Percentiles rank a stretch among this genome's conserved stretches.
phyloP scores from a whole-genome alignment of 2,329 filamentous ascomycete genomes.

The Diaporthe longicolla region DNA sequence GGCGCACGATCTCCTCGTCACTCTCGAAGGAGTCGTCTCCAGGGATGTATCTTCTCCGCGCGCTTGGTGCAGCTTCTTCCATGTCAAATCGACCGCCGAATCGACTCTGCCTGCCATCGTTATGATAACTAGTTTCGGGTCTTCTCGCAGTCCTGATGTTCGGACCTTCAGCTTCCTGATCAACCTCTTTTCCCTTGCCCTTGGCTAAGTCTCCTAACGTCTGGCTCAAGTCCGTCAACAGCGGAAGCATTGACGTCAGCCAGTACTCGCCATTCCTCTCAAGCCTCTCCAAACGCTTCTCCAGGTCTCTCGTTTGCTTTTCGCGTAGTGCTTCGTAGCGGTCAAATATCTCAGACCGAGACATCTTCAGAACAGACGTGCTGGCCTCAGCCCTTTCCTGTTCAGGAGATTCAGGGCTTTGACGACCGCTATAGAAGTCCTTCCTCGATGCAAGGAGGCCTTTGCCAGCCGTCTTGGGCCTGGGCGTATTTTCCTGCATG shows the following conservation, averaged over 20 bases:
- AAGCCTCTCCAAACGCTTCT: conserved; percentile 60
- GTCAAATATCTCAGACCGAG: conserved; percentile 37
- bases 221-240: conserved; percentile 61
- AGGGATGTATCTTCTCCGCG: background rate
- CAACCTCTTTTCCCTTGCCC: conserved; percentile 11
- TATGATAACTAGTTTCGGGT: background rate
- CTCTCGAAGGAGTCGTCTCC: conserved; percentile 14
- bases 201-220: conserved; percentile 47
- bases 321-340: conserved; percentile 41
- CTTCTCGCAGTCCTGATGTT: background rate
- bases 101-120: conserved; percentile 16
- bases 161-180: conserved; percentile 1
- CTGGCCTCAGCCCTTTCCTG: background rate
- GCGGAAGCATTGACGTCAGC: conserved; percentile 59
- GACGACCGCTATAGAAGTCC: conserved; percentile 24
- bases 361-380: conserved; percentile 28
- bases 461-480: conserved; percentile 39
- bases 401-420: conserved; percentile 10
- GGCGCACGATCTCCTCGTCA: conserved; percentile 29
- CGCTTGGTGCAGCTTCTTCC: background rate
- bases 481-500: conserved; percentile 5
- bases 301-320: conserved; percentile 55
- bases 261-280: conserved; percentile 63
- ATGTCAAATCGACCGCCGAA: background rate
- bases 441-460: conserved; percentile 34